phyloP scores from a whole-genome alignment of 257 asterid species.

The Gynochthodes officinalis region DNA sequence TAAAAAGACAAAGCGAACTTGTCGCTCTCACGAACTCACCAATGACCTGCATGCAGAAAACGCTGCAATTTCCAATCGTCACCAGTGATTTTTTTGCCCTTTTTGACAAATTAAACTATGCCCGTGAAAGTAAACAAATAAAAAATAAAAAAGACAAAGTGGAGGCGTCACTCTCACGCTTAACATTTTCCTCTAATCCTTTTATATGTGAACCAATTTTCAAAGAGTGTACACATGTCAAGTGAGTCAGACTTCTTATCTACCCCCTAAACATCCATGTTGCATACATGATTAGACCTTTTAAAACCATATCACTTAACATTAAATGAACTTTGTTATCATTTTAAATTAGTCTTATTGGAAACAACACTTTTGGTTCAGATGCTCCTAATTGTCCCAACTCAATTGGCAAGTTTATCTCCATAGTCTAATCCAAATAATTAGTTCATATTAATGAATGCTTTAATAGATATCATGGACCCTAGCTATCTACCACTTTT shows the following conservation, averaged over 20 bases:
- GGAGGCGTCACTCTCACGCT: not conserved
- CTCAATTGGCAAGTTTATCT: not conserved
- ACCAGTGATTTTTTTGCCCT: too few relatives aligned
- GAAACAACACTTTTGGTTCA: not conserved
- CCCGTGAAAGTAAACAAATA: not conserved
- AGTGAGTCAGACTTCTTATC: not conserved
- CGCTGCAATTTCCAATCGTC: too few relatives aligned
- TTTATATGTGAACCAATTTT: not conserved
- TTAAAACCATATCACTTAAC: not conserved
- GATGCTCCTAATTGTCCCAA: constrained; percentile 16
- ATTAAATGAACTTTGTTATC: not conserved
- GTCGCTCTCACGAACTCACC: too few relatives aligned
- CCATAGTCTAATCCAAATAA: not conserved
- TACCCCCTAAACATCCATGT: not conserved
- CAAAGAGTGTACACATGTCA: not conserved
- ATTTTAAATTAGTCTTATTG: not conserved
- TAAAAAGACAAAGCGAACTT: too few relatives aligned
- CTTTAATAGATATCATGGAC: not conserved
- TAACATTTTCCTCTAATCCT: not conserved
- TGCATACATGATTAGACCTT: not conserved
- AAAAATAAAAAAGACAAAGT: not conserved
- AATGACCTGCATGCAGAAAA: too few relatives aligned
- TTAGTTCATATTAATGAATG: not conserved
- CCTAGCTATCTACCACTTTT: too few relatives aligned
- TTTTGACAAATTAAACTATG: too few relatives aligned